Base-by-base conservation (phyloP, 768 basidiomycete species). In the Panaeolus papilionaceus region DNA sequence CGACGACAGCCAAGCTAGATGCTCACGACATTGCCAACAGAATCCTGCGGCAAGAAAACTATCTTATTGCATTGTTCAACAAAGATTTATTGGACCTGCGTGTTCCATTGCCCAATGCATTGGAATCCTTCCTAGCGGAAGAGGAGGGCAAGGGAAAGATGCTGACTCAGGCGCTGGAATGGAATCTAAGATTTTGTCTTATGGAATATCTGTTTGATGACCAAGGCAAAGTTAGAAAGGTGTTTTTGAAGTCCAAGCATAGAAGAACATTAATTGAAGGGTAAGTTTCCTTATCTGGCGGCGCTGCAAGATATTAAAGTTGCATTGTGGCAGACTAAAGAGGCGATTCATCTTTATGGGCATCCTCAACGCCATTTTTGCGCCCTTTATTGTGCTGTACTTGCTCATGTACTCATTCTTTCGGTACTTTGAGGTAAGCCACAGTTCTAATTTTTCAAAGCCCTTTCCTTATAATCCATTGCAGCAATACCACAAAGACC, bases 351-450 rank as follows among this genome's bases (percentile, higher is more conserved):
- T 98, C 68, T 97, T 99, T 77, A 97, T 99, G 93, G 98, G 95
- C 12, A 89, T 98, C 64, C 77, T 99, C 65, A 99, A 99, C 72
- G 96, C 94, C 2, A 88, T 96, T 10, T 97, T 99, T 71, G 94
- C 93, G 1, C 98, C 98, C 0, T 97, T 99, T 80, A 99, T 99
- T 73, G 93, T 99, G 38, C 81, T 96, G 18, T 99, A 99, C 78
- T 88, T 98, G 49, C 79, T 99, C 45, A 94, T 99, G 90, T 99
- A 98, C 77, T 99, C 96, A 0, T 99, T 99, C 85, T 99, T 99
- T 85, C 93, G 97, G 3, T 99, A 99, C 77, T 99, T 99, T 69
- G 98, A 99, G 85, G 98, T 95, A 61, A 63, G 89, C 77, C 23
- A 64, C 45, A 38, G 11, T 45, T 39, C 39, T 26, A 38, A n/a